Conservation (phyloP, 2,329 filamentous ascomycete genomes). For the Aureobasidium musti region DNA sequence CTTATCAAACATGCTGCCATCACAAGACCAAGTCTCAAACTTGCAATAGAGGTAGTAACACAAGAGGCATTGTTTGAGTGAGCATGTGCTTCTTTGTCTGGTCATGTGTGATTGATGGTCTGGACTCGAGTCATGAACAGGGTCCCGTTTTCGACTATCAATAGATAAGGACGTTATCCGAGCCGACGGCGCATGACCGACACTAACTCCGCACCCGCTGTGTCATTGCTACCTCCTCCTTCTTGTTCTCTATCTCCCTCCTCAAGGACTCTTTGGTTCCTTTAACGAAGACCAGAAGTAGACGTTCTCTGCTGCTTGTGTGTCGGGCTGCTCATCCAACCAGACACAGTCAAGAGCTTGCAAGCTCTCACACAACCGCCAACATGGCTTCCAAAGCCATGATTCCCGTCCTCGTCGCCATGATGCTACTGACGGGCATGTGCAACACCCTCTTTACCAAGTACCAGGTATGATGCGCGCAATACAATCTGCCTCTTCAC, state of each 20-base stretch:
- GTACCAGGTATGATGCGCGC: conserved; percentile 68
- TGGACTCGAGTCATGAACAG: conserved; percentile 6
- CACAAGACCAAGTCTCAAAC: background rate
- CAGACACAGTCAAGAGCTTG: background rate
- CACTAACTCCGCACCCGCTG: conserved; percentile 23
- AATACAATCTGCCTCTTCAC: background rate
- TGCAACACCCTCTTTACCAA: conserved; percentile 98
- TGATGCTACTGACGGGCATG: conserved; percentile 96
- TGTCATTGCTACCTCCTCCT: background rate
- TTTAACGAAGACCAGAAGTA: background rate
- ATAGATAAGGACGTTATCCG: conserved; percentile 25
- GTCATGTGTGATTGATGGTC: background rate
- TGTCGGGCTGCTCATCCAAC: background rate
- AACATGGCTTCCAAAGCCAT: conserved; percentile 70
- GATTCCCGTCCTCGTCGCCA: conserved; percentile 82
- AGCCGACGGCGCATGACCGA: conserved; percentile 22
- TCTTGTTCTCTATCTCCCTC: background rate
- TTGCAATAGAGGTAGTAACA: background rate
- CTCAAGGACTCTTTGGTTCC: background rate
- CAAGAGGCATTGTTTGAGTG: background rate
- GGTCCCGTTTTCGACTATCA: conserved; percentile 11
- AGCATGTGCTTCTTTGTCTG: conserved; percentile 5
- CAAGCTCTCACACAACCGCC: conserved; percentile 1
- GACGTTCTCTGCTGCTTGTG: background rate
- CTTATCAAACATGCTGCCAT: background rate